Evolutionary conservation across 2,329 filamentous ascomycete species (phyloP), one percentile per base, ranked within the genome.

Genomic region (Sporothrix schenckii): DNA sequence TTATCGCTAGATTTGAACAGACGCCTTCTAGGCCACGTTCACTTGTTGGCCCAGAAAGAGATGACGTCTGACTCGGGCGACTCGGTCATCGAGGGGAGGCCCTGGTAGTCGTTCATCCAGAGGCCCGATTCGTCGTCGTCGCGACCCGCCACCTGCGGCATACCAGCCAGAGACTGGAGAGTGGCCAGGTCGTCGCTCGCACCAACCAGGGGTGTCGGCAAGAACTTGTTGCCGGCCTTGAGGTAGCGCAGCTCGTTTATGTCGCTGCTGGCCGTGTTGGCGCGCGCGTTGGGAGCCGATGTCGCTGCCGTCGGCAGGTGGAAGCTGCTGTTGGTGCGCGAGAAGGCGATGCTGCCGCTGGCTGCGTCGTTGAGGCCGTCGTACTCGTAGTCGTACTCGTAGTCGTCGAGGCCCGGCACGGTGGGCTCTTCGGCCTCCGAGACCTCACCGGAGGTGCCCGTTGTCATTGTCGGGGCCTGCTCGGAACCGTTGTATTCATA

Each of bases 391-490:
- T 83, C 80, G 66, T 80, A 79, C 72, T 85, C 79, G 68, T 76
- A 79, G 4, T 80, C 78, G 52, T 81, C 80, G 39, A 83, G 79
- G 68, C 80, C 80, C 53, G 81, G 78, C 27, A 79, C 79, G 30
- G 80, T 77, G 66, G 85, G 84, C 74, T 90, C 88, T 72, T 90
- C 89, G 5, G 87, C 87, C 76, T 90, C 88, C 11, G 88, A 90
- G 10, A 90, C 88, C 72, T 91, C 88, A 49, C 88, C 88, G 14
- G 88, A 91, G 10, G 87, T 89, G 11, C 87, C 83, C 76, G 86
- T 82, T 72, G 87, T 85, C 75, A 89, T 77, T 65, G 85, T 81
- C 66, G 84, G 83, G 39, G 85, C 82, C 73, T 85, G 85, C 75
- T 87, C 86, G n/a, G 83, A 85, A 72, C 82, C 84, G 74, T 79